Conservation (phyloP, 495 filamentous ascomycete species). For the Trichoderma virens region DNA sequence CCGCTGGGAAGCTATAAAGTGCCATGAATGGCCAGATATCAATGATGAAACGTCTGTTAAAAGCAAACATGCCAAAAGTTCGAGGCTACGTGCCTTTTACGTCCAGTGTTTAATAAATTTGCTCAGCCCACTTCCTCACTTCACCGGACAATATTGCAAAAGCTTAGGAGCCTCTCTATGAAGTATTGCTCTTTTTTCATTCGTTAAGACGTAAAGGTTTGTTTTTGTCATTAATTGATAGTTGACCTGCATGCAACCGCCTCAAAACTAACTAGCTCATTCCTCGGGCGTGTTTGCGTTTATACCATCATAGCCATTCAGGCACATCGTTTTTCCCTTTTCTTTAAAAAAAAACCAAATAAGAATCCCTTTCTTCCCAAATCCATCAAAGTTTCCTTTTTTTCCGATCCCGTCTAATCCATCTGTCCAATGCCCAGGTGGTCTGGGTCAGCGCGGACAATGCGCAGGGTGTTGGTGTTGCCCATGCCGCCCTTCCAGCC, state of each 20-base stretch:
- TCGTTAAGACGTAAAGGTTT: neutral
- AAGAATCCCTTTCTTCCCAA: neutral
- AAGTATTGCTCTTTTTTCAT: no score
- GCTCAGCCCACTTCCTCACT: no score
- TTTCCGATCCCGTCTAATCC: neutral
- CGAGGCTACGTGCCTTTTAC: no score
- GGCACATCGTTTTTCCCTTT: neutral
- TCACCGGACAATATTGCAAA: no score
- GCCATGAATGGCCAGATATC: no score
- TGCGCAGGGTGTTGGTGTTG: constrained; percentile 83
- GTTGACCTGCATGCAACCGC: neutral
- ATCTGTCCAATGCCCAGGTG: constrained; percentile 24
- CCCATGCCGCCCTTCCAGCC: constrained; percentile 97
- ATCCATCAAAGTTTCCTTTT: neutral
- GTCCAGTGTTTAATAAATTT: no score
- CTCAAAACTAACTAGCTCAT: neutral
- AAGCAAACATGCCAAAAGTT: no score
- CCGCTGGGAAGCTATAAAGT: no score
- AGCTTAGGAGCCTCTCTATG: no score
- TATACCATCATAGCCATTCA: neutral
- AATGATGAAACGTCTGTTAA: no score
- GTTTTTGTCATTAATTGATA: neutral
- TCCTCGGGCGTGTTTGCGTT: neutral
- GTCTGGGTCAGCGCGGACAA: constrained; percentile 47
- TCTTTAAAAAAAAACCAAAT: neutral